Base-by-base conservation (phyloP, 306 rosid genomes). In the Leucaena leucocephala region DNA sequence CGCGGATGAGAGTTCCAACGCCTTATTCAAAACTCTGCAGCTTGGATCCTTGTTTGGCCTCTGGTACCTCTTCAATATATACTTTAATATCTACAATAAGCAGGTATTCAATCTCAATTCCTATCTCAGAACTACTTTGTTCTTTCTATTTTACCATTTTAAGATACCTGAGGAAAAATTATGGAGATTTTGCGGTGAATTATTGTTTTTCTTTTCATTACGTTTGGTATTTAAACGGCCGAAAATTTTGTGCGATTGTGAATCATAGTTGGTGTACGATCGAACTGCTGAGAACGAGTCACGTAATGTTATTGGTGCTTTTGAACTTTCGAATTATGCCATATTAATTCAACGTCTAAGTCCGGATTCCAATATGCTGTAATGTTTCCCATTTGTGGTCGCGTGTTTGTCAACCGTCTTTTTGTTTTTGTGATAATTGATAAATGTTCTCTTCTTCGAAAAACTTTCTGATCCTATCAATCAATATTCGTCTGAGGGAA, bases 1-100 rank as follows among this genome's bases (percentile, higher is more conserved):
- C 75, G 80, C 80, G 35, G 82, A 52, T 3, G 85, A 89, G 61
- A 79, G 88, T 70, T 82, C 90, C 2, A 88, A 77, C 5, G 89
- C 88, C 73, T 21, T 80, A 6, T 21, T 2, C 38, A 91, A 90
- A 75, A 93, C 98, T 43, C 84, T 96, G 13, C 88, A 84, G 84
- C 98, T 96, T 6, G 99, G 99, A 4, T 2, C 86, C 79, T 76
- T 96, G 80, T 93, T 96, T 46, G 98, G 96, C 10, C 84, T 96
- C 36, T 96, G 99, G 99, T 93, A 78, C 84, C 84, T 96, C 81
- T 96, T 96, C 84, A 96, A 96, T 82, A 93, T 93, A 83, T 96
- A 90, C 90, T 96, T 96, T 88, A 96, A 96, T 68, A 93, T 96
- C 86, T 93, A 90, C 81, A 96, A 96, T 74, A 96, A 96, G 77